Conservation (phyloP, 2,329 filamentous ascomycete genomes). For the Aureobasidium leucospermi region DNA sequence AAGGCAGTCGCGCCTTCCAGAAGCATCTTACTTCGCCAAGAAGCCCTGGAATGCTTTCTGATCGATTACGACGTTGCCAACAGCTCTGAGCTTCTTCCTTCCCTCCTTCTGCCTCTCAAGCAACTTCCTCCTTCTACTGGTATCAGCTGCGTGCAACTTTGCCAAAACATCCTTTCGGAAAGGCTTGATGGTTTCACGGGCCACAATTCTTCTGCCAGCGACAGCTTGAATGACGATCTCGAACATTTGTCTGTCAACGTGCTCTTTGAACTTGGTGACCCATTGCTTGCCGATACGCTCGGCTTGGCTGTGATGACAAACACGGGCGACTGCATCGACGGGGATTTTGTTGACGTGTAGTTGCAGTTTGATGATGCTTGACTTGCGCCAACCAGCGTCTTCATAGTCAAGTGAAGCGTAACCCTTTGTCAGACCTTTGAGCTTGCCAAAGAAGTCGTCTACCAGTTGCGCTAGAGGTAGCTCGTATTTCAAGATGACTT, state of each 20-base stretch:
- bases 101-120: conserved; percentile 97
- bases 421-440: conserved; percentile 89
- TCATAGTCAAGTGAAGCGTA: conserved; percentile 97
- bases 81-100: conserved; percentile 73
- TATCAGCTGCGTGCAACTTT: conserved; percentile 88
- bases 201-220: conserved; percentile 65
- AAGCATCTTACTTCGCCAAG: conserved; percentile 58
- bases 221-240: conserved; percentile 93
- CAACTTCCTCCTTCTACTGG: conserved; percentile 73
- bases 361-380: conserved; percentile 80
- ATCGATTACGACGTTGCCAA: conserved; percentile 90
- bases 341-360: conserved; percentile 87
- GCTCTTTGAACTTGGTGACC: conserved; percentile 95
- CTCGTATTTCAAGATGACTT: conserved; percentile 92
- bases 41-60: conserved; percentile 94
- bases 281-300: conserved; percentile 75
- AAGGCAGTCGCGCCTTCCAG: background rate
- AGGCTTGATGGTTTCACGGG: conserved; percentile 89
- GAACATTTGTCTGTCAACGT: conserved; percentile 95
- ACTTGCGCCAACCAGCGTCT: conserved; percentile 78
- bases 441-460: conserved; percentile 93
- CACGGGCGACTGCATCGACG: conserved; percentile 88
- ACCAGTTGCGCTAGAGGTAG: conserved; percentile 84
- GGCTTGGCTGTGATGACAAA: conserved; percentile 76
- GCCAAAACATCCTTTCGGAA: conserved; percentile 92